Conservation (phyloP, 2,329 filamentous ascomycete species). For the Hypoxylon sp. region DNA sequence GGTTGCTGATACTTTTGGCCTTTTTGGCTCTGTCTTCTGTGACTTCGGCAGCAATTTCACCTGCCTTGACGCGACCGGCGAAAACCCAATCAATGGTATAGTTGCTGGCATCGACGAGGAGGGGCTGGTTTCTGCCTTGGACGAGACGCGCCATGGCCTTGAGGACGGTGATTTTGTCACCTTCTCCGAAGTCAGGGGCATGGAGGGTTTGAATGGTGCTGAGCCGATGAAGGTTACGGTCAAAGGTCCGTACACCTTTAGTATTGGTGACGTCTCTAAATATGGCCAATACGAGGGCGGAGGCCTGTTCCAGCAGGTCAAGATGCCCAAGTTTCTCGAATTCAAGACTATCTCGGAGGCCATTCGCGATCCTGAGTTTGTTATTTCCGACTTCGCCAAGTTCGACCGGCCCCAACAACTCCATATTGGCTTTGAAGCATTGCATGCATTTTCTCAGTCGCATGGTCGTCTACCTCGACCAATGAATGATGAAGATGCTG, state of each 20-base stretch:
- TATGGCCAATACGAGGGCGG: conserved; percentile 90
- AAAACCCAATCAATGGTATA: conserved; percentile 88
- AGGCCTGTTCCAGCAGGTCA: conserved; percentile 94
- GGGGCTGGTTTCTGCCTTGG: conserved; percentile 90
- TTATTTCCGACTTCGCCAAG: conserved; percentile 97
- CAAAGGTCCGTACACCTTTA: conserved; percentile 97
- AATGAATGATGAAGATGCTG: conserved; percentile 86
- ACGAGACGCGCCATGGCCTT: conserved; percentile 93
- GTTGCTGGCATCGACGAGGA: conserved; percentile 90
- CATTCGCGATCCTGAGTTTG: conserved; percentile 86
- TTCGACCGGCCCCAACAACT: conserved; percentile 95
- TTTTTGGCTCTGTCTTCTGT: conserved; percentile 96
- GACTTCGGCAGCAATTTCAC: conserved; percentile 97
- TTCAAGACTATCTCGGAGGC: conserved; percentile 86
- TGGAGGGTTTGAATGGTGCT: conserved; percentile 86
- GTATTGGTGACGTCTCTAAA: conserved; percentile 90
- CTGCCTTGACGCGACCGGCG: conserved; percentile 88
- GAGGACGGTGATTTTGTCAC: conserved; percentile 98
- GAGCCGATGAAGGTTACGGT: conserved; percentile 92
- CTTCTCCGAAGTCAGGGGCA: conserved; percentile 91
- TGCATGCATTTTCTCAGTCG: conserved; percentile 84
- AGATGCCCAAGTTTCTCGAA: conserved; percentile 95
- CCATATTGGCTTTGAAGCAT: conserved; percentile 90
- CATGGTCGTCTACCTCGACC: conserved; percentile 84
- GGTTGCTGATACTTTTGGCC: conserved; percentile 87